Percentiles rank a stretch among this genome's conserved stretches.
Conservation (phyloP, 2,329 filamentous ascomycete species). For the Teratosphaeria pseudoeucalypti region DNA sequence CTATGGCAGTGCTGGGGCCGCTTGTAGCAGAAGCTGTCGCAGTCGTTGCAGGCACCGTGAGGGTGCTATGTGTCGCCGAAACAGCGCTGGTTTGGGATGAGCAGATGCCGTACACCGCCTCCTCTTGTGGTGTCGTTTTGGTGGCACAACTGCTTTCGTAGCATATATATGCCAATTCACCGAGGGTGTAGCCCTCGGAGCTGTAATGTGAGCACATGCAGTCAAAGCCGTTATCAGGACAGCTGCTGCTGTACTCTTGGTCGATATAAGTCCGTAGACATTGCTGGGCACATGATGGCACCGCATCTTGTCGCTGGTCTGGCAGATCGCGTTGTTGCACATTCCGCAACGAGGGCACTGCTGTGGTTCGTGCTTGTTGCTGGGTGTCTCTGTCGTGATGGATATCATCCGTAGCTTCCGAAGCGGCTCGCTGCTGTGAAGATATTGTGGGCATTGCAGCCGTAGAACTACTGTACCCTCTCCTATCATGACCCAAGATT, state of each 20-base stretch:
- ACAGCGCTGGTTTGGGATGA: constrained; percentile 13
- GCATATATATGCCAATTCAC: constrained; percentile 23
- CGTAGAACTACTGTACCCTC: constrained; percentile 2
- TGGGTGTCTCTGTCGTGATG: not conserved
- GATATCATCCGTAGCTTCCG: not conserved
- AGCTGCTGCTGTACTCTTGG: constrained; percentile 10
- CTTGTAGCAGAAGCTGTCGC: constrained; percentile 3
- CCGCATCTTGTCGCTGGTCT: constrained; percentile 9
- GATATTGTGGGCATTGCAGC: constrained; percentile 2
- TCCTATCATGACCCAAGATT: constrained; percentile 3
- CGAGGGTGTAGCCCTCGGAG: constrained; percentile 21
- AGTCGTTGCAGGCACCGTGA: constrained; percentile 12
- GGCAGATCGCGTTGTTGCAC: constrained; percentile 4
- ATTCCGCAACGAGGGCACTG: not conserved
- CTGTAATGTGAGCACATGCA: constrained; percentile 25
- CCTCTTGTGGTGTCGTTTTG: constrained; percentile 2
- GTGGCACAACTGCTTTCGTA: constrained; percentile 8
- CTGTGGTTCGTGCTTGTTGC: not conserved
- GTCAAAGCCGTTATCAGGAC: constrained; percentile 9
- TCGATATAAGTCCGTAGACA: constrained; percentile 19
- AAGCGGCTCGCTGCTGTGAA: not conserved
- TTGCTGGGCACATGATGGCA: constrained; percentile 21
- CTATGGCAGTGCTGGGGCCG: not conserved
- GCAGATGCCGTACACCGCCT: constrained; percentile 19
- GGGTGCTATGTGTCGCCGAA: constrained; percentile 15